These are phyloP conservation scores for Globisporangium yorkense DNA, from an alignment of 352 stramenopile species.

Conservation along the genomic window DNA sequence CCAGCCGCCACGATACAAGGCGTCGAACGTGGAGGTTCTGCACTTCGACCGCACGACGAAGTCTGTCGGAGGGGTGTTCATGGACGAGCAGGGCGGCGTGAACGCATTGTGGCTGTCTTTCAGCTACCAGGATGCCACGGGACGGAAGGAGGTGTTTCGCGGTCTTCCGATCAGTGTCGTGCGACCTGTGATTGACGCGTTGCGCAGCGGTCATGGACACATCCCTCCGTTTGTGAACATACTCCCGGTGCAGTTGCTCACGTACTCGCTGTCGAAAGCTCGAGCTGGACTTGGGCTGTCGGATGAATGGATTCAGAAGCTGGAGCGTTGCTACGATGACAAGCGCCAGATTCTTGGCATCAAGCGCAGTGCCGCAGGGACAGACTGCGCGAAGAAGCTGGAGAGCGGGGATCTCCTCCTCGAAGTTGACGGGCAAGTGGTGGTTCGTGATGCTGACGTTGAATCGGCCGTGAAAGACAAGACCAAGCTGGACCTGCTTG, in stretches of 20 bases:
- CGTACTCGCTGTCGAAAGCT: slow-evolving; percentile 85
- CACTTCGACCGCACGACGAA: slow-evolving; percentile 89
- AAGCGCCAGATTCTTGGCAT: slow-evolving; percentile 87
- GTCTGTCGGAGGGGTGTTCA: slow-evolving; percentile 81
- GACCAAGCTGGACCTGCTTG: slow-evolving; percentile 41
- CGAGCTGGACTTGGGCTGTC: slow-evolving; percentile 78
- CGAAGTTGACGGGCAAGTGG: slow-evolving; percentile 68
- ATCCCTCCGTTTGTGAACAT: slow-evolving; percentile 58
- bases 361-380: slow-evolving; percentile 68
- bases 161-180: slow-evolving; percentile 66
- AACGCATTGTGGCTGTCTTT: slow-evolving; percentile 85
- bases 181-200: slow-evolving; percentile 50
- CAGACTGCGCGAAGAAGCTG: slow-evolving; percentile 57
- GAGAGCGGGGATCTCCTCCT: slow-evolving; percentile 81
- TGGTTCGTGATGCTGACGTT: slow-evolving; percentile 78
- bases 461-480: slow-evolving; percentile 56
- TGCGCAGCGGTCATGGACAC: slow-evolving; percentile 26
- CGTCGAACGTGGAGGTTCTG: slow-evolving; percentile 78
- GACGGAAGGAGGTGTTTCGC: slow-evolving; percentile 81
- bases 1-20: slow-evolving; percentile 81
- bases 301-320: slow-evolving; percentile 79
- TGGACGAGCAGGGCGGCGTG: slow-evolving; percentile 61
- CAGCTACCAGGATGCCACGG: slow-evolving; percentile 74
- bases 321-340: slow-evolving; percentile 70
- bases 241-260: slow-evolving; percentile 68